Conservation (phyloP, 805 yeast species). For the Zygoascus tannicola region DNA sequence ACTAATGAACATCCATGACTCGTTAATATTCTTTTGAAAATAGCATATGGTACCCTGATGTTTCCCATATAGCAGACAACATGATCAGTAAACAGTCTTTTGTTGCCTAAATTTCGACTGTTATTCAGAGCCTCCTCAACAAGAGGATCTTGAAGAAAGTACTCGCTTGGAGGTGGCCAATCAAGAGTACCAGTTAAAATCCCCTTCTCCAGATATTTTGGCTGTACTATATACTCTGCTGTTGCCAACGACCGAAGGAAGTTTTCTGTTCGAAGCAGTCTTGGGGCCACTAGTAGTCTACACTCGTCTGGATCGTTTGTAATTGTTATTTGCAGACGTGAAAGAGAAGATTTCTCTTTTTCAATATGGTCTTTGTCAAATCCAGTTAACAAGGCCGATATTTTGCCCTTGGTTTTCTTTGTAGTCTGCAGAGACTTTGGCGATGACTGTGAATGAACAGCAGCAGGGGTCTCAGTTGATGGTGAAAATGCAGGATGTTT, state of each 20-base stretch:
- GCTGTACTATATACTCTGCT: slow-evolving; percentile 26
- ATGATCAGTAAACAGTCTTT: not conserved
- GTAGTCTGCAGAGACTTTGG: not conserved
- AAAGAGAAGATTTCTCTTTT: not conserved
- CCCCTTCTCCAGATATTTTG: slow-evolving; percentile 22
- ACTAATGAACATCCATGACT: not conserved
- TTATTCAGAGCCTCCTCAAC: not conserved
- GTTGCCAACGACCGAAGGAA: slow-evolving; percentile 55
- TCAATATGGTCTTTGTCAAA: slow-evolving; percentile 5
- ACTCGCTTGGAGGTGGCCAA: slow-evolving; percentile 19
- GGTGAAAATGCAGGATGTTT: too few species aligned
- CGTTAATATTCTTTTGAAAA: not conserved
- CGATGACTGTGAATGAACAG: not conserved
- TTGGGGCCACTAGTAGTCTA: slow-evolving; percentile 58
- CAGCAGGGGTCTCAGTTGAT: too few species aligned
- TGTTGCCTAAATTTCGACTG: not conserved
- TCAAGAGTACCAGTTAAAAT: slow-evolving; percentile 12
- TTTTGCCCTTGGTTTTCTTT: not conserved
- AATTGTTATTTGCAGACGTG: slow-evolving; percentile 48
- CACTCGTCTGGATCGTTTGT: slow-evolving; percentile 32
- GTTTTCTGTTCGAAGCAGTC: slow-evolving; percentile 76
- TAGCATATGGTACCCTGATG: not conserved
- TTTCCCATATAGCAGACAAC: not conserved
- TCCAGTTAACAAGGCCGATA: not conserved
- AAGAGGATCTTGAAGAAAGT: slow-evolving; percentile 15